Evolutionary conservation across 371 early-diverging fungal genomes (phyloP), one percentile per base, ranked within the genome.

Genomic region (Mucor lusitanicus): DNA sequence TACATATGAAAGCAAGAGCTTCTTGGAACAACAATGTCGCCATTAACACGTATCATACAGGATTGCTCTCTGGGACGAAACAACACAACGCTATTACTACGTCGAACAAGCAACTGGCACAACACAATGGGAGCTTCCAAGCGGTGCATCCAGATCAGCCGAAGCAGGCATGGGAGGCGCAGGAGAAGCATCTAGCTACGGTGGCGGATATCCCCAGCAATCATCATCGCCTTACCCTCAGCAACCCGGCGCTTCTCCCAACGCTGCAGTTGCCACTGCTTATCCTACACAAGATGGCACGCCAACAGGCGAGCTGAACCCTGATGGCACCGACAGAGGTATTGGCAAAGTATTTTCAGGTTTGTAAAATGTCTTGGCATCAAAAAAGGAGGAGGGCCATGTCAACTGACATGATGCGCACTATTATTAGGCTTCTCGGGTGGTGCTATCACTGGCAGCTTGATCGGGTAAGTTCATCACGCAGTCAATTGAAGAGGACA

Each of bases 101-200:
- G 63, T 73, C 9, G 70, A 81, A 53, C 62, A 70, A 32, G 65
- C 75, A 23, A 73, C 82, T 6, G 82, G 82, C 13, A 63, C 37
- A 53, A 73, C 82, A 7, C 79, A 81, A 59, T 81, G 82, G 82
- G 82, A 81, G 46, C 6, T 71, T 1, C 82, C 82, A 23, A 59
- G 67, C 32, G 50, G 30, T 13, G 50, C 11, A 11, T 44, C 42
- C 12, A 57, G n/a, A 33, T n/a, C 59, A 58, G 39, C 67, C 17
- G 39, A 62, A 44, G 60, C 65, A 6, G 59, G 59, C 33, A 8
- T 56, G 3, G 25, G 23, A 32, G 27, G 3, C 56, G 17, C 27
- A 11, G 77, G 78, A 25, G 75, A 78, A 71, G 67, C 79, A 21
- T 55, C 25, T 15, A 71, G 70, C 53, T 73, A 77, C 35, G 59